Conservation (phyloP, 2,329 filamentous ascomycete species). For the Arthrobotrys entomopaga region DNA sequence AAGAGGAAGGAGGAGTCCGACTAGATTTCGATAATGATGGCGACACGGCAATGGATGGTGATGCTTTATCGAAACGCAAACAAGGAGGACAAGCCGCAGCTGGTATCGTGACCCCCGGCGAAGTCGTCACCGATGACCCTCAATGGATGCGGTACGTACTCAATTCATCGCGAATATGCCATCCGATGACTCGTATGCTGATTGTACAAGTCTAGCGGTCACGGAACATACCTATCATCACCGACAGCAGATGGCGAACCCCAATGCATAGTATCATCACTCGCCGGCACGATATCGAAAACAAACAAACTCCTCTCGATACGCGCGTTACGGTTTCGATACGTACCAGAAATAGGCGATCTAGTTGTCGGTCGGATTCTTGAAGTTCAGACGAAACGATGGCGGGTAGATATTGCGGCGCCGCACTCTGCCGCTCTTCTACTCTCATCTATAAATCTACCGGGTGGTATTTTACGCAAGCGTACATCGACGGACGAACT, state of each 20-base stretch:
- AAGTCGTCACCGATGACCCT: conserved; percentile 86
- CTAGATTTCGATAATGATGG: conserved; percentile 59
- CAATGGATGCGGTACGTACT: conserved; percentile 85
- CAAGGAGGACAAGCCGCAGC: conserved; percentile 22
- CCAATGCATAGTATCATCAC: conserved; percentile 79
- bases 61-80: conserved; percentile 21
- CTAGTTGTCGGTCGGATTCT: conserved; percentile 92
- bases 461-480: conserved; percentile 88
- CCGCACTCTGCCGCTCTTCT: conserved; percentile 85
- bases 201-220: conserved; percentile 71
- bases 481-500: conserved; percentile 95
- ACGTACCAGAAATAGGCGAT: conserved; percentile 95
- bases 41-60: conserved; percentile 41
- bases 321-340: conserved; percentile 86
- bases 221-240: conserved; percentile 83
- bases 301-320: conserved; percentile 98
- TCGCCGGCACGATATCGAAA: conserved; percentile 87
- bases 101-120: conserved; percentile 83
- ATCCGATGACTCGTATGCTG: conserved; percentile 46
- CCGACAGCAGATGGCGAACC: conserved; percentile 65
- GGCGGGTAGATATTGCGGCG: conserved; percentile 93
- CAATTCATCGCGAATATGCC: conserved; percentile 14
- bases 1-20: conserved; percentile 71
- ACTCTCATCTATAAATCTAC: conserved; percentile 90
- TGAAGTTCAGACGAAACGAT: conserved; percentile 90